A percentile compares a stretch with the other conserved stretches of the same genome.
Conservation (phyloP, 768 basidiomycete genomes). For the Amanita muscaria region DNA sequence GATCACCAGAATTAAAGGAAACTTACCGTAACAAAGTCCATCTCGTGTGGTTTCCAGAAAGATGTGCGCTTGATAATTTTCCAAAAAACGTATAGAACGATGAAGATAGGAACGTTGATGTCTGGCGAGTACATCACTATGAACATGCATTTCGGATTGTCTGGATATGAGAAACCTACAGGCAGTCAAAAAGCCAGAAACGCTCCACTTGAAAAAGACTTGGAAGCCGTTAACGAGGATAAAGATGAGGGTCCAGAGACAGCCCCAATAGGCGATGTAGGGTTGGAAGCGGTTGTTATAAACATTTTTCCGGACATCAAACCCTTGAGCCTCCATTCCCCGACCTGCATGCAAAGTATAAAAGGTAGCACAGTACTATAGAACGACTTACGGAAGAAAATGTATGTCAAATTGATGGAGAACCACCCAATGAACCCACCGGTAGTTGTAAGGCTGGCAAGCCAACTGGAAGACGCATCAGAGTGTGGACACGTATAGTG, state of each 20-base stretch:
- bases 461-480: conserved; percentile 39
- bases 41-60: conserved; percentile 50
- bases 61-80: conserved; percentile 33
- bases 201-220: conserved; percentile 58
- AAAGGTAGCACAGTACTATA: not conserved
- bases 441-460: conserved; percentile 58
- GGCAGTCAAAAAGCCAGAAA: conserved; percentile 37
- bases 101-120: conserved; percentile 40
- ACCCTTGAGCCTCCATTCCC: conserved; percentile 57
- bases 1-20: no score
- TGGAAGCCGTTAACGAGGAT: conserved; percentile 44
- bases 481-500: not conserved
- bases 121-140: no score
- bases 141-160: no score
- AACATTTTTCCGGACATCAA: conserved; percentile 49
- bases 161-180: conserved; percentile 32
- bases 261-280: conserved; percentile 61
- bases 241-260: conserved; percentile 55
- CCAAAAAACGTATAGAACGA: conserved; percentile 34
- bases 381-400: conserved; percentile 54
- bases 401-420: conserved; percentile 61
- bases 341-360: conserved; percentile 28
- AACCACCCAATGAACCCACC: conserved; percentile 65
- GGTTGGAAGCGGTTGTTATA: conserved; percentile 60
- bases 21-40: conserved; percentile 66